Base-by-base conservation (phyloP, 768 basidiomycete species). In the Filobasidium wieringae region DNA sequence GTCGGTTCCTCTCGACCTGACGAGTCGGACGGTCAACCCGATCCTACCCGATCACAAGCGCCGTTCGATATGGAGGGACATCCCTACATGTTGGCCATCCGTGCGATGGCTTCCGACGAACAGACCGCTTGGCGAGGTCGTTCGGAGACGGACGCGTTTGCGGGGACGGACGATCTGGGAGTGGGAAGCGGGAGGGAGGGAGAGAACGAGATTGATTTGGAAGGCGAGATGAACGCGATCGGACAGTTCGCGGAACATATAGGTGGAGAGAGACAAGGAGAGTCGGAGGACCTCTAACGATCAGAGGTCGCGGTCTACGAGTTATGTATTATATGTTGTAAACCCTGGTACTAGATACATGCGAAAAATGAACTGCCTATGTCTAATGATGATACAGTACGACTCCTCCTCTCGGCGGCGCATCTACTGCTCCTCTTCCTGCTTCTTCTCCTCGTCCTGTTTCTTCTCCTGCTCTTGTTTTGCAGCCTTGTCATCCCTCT, bases 401-500 rank as follows among this genome's bases (percentile, higher is more conserved):
- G 31, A 40, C 2, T 40, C 33, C 29, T 22, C 17, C 39, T 39
- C 19, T 22, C 31, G 7, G 12, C 2, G 22, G 4, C 43, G 30
- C 36, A 26, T 43, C 15, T 31, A 51, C 14, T 37, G 1, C n/a
- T 43, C n/a, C 54, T 54, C n/a, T 22, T 45, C 30, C 24, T 26
- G 29, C 15, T 29, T 47, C 47, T 40, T 36, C 22, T 51, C 40
- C 32, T 51, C 55, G 26, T 50, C 51, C 15, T 32, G 26, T 39
- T 61, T 55, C 51, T 63, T 63, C 63, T 64, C 30, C 31, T 58
- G 29, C 14, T 43, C 17, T 36, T 59, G 30, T 19, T 60, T 55
- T 60, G 50, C 53, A 30, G 36, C 19, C 53, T 49, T 62, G 47
- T 70, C 67, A 32, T 57, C 55, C 19, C 51, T 55, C 64, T 67